phyloP scores from a whole-genome alignment of 2,329 filamentous ascomycete species.

The Ceratocystis destructans region DNA sequence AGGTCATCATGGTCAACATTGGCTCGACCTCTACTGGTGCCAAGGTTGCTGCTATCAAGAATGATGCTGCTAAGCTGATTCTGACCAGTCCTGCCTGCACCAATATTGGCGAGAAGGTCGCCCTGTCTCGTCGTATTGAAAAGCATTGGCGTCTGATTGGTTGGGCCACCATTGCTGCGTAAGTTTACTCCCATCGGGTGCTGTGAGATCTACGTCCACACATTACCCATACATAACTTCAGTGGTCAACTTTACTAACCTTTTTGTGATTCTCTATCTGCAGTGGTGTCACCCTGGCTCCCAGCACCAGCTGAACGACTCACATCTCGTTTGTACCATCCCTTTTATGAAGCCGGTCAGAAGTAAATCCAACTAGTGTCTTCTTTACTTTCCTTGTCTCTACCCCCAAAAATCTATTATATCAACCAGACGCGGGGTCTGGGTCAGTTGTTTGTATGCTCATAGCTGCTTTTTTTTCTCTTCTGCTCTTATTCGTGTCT shows the following conservation, averaged over 20 bases:
- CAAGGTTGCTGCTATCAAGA: conserved; percentile 93
- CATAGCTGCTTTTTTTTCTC: background rate
- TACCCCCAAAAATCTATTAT: background rate
- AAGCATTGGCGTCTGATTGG: conserved; percentile 97
- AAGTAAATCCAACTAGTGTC: background rate
- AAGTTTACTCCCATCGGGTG: conserved; percentile 27
- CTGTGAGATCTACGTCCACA: background rate
- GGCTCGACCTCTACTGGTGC: conserved; percentile 93
- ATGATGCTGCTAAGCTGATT: conserved; percentile 89
- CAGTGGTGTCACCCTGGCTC: conserved; percentile 42
- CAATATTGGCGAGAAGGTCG: conserved; percentile 95
- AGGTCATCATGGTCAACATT: conserved; percentile 99
- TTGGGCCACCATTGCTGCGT: conserved; percentile 69
- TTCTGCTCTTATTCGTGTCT: background rate
- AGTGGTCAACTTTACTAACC: conserved; percentile 21
- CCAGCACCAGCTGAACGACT: conserved; percentile 32
- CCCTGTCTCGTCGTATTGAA: conserved; percentile 88
- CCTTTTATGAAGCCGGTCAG: background rate
- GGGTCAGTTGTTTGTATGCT: background rate
- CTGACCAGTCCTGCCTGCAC: conserved; percentile 92
- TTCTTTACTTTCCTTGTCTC: background rate
- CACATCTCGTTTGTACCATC: background rate
- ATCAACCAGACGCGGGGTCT: background rate
- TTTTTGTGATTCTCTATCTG: background rate
- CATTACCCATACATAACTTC: conserved; percentile 9